These are phyloP conservation scores for Ligustrum vulgare DNA, from an alignment of 257 asterid genomes.

Conservation along the genomic window DNA sequence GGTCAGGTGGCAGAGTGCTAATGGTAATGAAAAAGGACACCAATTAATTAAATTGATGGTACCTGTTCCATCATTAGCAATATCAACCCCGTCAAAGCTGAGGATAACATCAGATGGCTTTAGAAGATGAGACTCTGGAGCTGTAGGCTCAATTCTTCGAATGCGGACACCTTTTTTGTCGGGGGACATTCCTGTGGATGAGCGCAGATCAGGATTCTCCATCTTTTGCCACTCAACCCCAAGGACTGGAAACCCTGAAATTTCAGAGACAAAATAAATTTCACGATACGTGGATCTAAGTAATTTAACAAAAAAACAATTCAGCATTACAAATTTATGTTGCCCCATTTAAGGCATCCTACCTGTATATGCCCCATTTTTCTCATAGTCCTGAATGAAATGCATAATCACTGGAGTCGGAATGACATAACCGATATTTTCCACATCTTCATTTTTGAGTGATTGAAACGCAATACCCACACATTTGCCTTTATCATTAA, in stretches of 20 bases:
- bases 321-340: background rate
- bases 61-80: slow-evolving; percentile 99
- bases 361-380: slow-evolving; percentile 86
- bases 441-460: slow-evolving; percentile 91
- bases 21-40: background rate
- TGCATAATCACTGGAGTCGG: slow-evolving; percentile 96
- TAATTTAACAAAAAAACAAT: background rate
- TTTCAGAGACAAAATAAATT: background rate
- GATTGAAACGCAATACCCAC: slow-evolving; percentile 97
- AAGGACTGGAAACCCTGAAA: slow-evolving; percentile 80
- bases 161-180: slow-evolving; percentile 96
- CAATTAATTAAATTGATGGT: background rate
- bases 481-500: slow-evolving; percentile 78
- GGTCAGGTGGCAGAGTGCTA: background rate
- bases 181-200: slow-evolving; percentile 81
- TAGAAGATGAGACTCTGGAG: slow-evolving; percentile 70
- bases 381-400: slow-evolving; percentile 86
- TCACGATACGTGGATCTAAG: background rate
- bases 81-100: slow-evolving; percentile 78
- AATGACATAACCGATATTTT: slow-evolving; percentile 95
- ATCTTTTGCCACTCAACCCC: slow-evolving; percentile 99
- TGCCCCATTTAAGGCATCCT: background rate
- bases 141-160: slow-evolving; percentile 81
- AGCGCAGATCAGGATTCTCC: slow-evolving; percentile 91
- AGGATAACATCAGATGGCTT: slow-evolving; percentile 88